Percentiles rank a stretch among this genome's conserved stretches.
Conservation (phyloP, 106 monocot species). For the Posidonia australis region DNA sequence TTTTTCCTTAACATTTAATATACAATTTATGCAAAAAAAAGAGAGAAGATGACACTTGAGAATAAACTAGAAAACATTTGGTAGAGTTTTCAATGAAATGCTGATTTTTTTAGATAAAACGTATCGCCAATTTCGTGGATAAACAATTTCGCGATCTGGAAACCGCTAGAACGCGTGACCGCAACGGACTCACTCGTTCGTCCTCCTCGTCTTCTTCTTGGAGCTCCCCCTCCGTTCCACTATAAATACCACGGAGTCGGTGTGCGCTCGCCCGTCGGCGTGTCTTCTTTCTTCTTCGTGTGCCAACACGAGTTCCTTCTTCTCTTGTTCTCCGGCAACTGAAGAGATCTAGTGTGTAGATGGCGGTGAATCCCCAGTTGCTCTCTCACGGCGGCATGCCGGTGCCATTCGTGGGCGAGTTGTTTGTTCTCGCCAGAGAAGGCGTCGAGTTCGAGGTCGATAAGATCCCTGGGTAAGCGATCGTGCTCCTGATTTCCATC, state of each 20-base stretch:
- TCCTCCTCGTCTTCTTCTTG: background rate
- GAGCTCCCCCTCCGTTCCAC: background rate
- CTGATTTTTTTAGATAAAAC: too few relatives aligned
- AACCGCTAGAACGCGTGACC: background rate
- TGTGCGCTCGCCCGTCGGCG: background rate
- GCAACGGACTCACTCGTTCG: background rate
- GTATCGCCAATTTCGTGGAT: too few relatives aligned
- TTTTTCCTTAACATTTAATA: too few relatives aligned
- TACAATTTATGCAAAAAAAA: too few relatives aligned
- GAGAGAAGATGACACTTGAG: too few relatives aligned
- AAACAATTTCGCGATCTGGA: too few relatives aligned
- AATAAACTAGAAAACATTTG: too few relatives aligned
- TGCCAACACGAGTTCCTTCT: too few relatives aligned
- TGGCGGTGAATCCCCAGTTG: slow-evolving; percentile 81
- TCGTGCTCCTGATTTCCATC: background rate
- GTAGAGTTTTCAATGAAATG: too few relatives aligned
- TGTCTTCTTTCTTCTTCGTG: background rate
- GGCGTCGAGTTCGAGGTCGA: slow-evolving; percentile 70
- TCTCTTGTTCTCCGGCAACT: background rate
- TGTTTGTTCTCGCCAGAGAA: slow-evolving; percentile 59
- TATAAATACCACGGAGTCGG: background rate
- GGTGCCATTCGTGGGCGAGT: slow-evolving; percentile 67
- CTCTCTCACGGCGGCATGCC: slow-evolving; percentile 51
- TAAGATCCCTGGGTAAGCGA: slow-evolving; percentile 38
- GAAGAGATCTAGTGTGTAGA: slow-evolving; percentile 1